Evolutionary conservation across 2,329 filamentous ascomycete genomes (phyloP).

Genomic region (Penicillium hesseltinei): DNA sequence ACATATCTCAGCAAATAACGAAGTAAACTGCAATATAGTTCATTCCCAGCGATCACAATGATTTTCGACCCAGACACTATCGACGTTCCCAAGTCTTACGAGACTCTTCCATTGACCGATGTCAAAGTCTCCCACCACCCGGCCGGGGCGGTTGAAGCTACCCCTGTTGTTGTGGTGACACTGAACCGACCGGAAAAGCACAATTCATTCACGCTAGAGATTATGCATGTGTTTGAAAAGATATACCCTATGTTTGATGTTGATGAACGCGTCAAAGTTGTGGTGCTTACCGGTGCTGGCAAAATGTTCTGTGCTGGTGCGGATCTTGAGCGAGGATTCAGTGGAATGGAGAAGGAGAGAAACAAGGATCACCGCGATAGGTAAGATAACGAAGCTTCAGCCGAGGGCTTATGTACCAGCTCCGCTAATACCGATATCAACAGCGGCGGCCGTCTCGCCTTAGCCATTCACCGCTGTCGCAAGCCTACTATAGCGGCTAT

Average conservation of each 20-base stretch:
- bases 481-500: slow-evolving; percentile 6
- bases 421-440: background rate
- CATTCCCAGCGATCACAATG: background rate
- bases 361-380: slow-evolving; percentile 3
- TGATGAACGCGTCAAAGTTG: slow-evolving; percentile 10
- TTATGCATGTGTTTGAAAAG: slow-evolving; percentile 45
- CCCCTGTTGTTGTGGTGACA: slow-evolving; percentile 47
- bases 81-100: slow-evolving; percentile 31
- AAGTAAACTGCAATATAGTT: background rate
- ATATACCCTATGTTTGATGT: slow-evolving; percentile 4
- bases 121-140: slow-evolving; percentile 37
- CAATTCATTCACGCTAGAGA: slow-evolving; percentile 54
- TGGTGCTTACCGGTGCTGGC: slow-evolving; percentile 10
- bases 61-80: slow-evolving; percentile 5
- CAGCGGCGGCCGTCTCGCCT: slow-evolving; percentile 3
- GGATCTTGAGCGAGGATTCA: slow-evolving; percentile 7
- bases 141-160: slow-evolving; percentile 48
- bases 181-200: slow-evolving; percentile 55
- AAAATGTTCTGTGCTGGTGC: slow-evolving; percentile 10
- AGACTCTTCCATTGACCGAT: slow-evolving; percentile 26
- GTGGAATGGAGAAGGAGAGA: slow-evolving; percentile 1
- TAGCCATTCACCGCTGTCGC: slow-evolving; percentile 4
- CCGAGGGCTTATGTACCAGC: background rate
- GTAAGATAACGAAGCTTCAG: background rate
- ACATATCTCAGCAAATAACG: background rate